Conservation (phyloP, 1,139 yeast genomes). For the Debaryomyces sp. region DNA sequence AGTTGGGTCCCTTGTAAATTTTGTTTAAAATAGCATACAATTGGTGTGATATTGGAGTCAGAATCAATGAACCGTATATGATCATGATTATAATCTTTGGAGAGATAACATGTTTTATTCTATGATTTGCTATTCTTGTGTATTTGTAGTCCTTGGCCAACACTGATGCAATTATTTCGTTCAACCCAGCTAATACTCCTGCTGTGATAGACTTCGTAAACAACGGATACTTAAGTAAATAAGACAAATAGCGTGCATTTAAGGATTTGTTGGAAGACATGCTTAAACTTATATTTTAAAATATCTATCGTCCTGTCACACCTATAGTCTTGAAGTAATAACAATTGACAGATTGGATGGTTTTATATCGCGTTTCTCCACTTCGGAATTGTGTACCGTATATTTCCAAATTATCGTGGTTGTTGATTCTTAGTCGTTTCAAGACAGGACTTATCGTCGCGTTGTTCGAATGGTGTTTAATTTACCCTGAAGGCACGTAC, state of each 20-base stretch:
- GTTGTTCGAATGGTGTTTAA: not conserved
- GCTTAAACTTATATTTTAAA: not conserved
- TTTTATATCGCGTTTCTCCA: constrained; percentile 1
- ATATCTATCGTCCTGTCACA: not conserved
- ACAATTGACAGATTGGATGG: not conserved
- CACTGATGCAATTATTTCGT: constrained; percentile 59
- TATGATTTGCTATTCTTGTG: constrained; percentile 14
- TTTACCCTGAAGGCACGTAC: not conserved
- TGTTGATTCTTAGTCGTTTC: not conserved
- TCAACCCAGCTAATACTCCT: constrained; percentile 56
- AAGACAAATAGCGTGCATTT: constrained; percentile 35
- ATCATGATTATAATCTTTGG: constrained; percentile 66
- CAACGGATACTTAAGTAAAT: constrained; percentile 53
- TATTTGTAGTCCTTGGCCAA: constrained; percentile 49
- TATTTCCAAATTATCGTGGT: not conserved
- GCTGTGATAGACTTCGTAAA: constrained; percentile 64
- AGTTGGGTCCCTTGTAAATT: constrained; percentile 42
- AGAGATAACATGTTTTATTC: constrained; percentile 42
- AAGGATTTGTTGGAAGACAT: not conserved
- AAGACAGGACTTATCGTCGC: not conserved
- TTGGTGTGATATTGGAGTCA: constrained; percentile 76
- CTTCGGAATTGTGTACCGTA: not conserved
- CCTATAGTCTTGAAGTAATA: not conserved
- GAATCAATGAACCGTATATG: constrained; percentile 66
- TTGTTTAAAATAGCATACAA: constrained; percentile 51